These are phyloP conservation scores for Leccinum rimulosum DNA, from an alignment of 768 basidiomycete species.

Conservation along the genomic window DNA sequence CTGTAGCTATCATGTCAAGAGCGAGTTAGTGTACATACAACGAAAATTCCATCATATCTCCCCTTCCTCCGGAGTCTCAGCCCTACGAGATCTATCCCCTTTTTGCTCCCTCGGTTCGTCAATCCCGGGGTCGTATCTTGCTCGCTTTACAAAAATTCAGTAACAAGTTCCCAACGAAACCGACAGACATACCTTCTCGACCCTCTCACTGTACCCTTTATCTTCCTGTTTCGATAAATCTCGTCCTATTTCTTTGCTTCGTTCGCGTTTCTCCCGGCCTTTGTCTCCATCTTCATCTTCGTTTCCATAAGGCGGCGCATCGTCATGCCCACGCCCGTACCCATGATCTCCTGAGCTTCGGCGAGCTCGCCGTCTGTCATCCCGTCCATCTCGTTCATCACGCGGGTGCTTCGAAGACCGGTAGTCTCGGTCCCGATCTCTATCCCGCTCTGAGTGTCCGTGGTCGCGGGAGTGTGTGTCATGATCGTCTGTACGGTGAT, in stretches of 20 bases:
- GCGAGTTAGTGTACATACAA: conserved; percentile 9
- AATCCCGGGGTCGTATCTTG: conserved; percentile 50
- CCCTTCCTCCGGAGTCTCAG: conserved; percentile 84
- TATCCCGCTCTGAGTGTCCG: conserved; percentile 34
- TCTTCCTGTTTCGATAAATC: conserved; percentile 42
- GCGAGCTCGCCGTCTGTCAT: conserved; percentile 46
- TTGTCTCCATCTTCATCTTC: conserved; percentile 40
- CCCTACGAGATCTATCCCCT: conserved; percentile 43
- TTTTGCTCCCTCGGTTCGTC: conserved; percentile 44
- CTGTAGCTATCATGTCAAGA: no score
- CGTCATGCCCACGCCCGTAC: conserved; percentile 47
- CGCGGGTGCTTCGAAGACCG: conserved; percentile 47
- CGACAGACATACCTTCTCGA: conserved; percentile 55
- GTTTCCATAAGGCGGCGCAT: conserved; percentile 37
- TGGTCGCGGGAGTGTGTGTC: conserved; percentile 34
- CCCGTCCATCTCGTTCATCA: conserved; percentile 54
- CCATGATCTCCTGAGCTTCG: conserved; percentile 40
- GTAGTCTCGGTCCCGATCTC: conserved; percentile 41
- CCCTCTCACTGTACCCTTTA: conserved; percentile 50
- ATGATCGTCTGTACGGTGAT: conserved; percentile 36
- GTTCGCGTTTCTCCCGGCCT: conserved; percentile 43
- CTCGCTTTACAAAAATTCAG: conserved; percentile 39
- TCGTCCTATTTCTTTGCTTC: conserved; percentile 40
- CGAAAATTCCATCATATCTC: conserved; percentile 57
- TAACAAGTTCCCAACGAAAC: neutral